Evolutionary conservation across 2,329 filamentous ascomycete species (phyloP).

Genomic region (Penicillium sp.): DNA sequence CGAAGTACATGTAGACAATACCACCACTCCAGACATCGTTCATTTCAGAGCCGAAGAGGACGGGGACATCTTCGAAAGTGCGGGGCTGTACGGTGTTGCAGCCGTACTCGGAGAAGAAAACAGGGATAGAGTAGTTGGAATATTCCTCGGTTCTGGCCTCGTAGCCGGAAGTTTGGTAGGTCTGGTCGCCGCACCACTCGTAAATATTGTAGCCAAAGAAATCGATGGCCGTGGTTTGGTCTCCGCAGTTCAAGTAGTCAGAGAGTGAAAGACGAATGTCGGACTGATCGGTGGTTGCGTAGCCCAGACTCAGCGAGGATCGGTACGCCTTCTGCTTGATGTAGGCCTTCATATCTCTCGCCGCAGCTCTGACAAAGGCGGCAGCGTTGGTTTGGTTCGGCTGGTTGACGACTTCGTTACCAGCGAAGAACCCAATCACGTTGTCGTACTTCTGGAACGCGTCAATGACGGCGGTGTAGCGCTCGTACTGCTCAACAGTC

Average conservation of each 20-base stretch:
- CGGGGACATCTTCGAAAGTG: slow-evolving; percentile 79
- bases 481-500: too few relatives aligned
- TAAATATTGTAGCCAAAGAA: slow-evolving; percentile 99
- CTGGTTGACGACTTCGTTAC: slow-evolving; percentile 94
- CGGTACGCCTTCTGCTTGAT: slow-evolving; percentile 79
- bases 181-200: slow-evolving; percentile 92
- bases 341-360: slow-evolving; percentile 93
- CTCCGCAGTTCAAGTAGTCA: too few relatives aligned
- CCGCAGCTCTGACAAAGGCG: slow-evolving; percentile 95
- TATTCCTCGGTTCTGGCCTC: slow-evolving; percentile 83
- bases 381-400: slow-evolving; percentile 85
- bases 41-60: slow-evolving; percentile 66
- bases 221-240: slow-evolving; percentile 2
- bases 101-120: slow-evolving; percentile 98
- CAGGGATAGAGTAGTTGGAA: slow-evolving; percentile 82
- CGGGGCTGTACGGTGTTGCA: slow-evolving; percentile 78
- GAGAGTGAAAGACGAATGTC: too few relatives aligned
- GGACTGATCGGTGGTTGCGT: too few relatives aligned
- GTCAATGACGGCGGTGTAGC: background rate
- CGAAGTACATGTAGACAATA: too few relatives aligned
- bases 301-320: slow-evolving; percentile 24
- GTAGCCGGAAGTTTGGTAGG: slow-evolving; percentile 76
- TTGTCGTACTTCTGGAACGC: slow-evolving; percentile 88
- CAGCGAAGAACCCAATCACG: slow-evolving; percentile 95
- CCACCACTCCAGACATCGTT: too few relatives aligned